Evolutionary conservation across 129 eudicot genomes (phyloP), one percentile per base, ranked within the genome.

Genomic region (Erigeron canadensis): DNA sequence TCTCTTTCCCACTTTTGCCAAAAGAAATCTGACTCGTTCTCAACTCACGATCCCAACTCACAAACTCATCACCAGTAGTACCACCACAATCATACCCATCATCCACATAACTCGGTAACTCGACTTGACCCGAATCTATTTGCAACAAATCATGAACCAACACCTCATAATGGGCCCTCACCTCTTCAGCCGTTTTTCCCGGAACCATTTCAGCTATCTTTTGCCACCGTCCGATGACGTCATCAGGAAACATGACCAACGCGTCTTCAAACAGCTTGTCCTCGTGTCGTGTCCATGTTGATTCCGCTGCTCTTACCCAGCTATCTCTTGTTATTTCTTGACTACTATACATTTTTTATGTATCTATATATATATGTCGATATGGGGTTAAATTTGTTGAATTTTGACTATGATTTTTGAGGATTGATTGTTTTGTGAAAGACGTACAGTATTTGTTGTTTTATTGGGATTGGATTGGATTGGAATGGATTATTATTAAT

Each of bases 61-160:
- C 51, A 37, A 63, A 47, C 73, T 73, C 67, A 23, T 69, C 84
- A n/a, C n/a, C n/a, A n/a, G n/a, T n/a, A 10, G 54, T 70, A 23
- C 71, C 72, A 16, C 73, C 91, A 11, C 3, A 42, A 10, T 1
- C 9, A 47, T 28, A 28, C 1, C 71, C 81, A 28, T 82, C 96
- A 62, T 93, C 98, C 0, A 83, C 28, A 21, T 93, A 93, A 57
- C 72, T 74, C 16, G 95, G 98, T 63, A 82, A 72, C 76, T 85
- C 92, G 10, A 93, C 88, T 45, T 87, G 87, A 28, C 98, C 98
- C 55, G 90, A 84, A 51, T 93, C 96, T 72, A 93, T 93, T 72
- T 83, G 80, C 0, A 48, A 34, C 43, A 89, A 75, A 51, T 93
- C 96, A 8, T 89, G 85, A 4, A 85, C 67, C 19, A 93, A 67